Percentiles rank a stretch among this genome's conserved stretches.
Evolutionary conservation across 1,284 basidiomycete species (phyloP).

Genomic region (Irpex rosettiformis): DNA sequence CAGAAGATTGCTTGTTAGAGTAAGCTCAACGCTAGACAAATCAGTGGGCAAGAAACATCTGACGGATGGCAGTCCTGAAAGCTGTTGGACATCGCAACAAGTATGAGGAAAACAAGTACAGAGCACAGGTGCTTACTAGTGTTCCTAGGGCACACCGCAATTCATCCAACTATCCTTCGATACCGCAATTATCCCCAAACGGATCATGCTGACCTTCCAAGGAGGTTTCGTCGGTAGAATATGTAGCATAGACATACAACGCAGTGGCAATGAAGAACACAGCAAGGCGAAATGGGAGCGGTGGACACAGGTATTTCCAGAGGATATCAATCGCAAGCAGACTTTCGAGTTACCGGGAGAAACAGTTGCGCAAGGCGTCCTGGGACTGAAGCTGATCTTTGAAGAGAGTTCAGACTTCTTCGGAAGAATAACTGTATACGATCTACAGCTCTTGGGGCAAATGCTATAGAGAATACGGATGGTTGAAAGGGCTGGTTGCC

Average conservation of each 20-base stretch:
- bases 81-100: constrained; percentile 83
- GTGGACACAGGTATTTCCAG: constrained; percentile 59
- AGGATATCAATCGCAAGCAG: constrained; percentile 73
- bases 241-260: constrained; percentile 47
- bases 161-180: constrained; percentile 63
- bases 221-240: constrained; percentile 76
- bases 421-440: constrained; percentile 70
- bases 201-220: constrained; percentile 70
- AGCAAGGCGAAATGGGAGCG: constrained; percentile 38
- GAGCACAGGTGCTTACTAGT: constrained; percentile 4
- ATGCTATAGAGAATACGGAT: background rate
- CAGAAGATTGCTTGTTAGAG: constrained; percentile 40
- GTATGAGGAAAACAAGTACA: constrained; percentile 30
- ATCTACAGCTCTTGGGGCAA: constrained; percentile 50
- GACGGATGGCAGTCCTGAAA: constrained; percentile 68
- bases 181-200: constrained; percentile 47
- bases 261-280: constrained; percentile 20
- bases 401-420: constrained; percentile 79
- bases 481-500: too few relatives aligned
- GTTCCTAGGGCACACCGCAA: constrained; percentile 65
- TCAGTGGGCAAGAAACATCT: constrained; percentile 69
- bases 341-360: constrained; percentile 46
- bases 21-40: constrained; percentile 82
- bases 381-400: constrained; percentile 61
- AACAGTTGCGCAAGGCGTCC: constrained; percentile 30